Percentiles rank a stretch among this genome's conserved stretches.
These are phyloP conservation scores for Mucor racemosus DNA, from an alignment of 371 early-diverging fungal genomes.

Conservation along the genomic window DNA sequence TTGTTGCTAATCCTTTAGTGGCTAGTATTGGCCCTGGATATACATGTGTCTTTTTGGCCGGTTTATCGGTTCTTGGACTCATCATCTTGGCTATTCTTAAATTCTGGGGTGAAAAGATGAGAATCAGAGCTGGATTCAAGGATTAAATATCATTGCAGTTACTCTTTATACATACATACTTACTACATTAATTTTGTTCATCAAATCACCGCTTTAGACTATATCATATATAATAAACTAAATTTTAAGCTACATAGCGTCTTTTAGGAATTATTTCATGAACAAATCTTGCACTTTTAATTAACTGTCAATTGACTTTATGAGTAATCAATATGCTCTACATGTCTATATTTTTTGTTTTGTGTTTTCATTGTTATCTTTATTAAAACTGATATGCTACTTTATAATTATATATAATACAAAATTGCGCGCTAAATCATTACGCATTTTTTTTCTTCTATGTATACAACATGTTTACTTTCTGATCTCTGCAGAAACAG, in stretches of 20 bases:
- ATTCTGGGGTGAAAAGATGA: conserved; percentile 19
- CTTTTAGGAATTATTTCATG: too few species aligned
- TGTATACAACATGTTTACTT: conserved; percentile 17
- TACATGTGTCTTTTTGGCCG: conserved; percentile 25
- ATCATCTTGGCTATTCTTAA: conserved; percentile 21
- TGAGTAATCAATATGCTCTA: too few species aligned
- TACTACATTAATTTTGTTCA: background rate
- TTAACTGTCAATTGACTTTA: too few species aligned
- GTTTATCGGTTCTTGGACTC: conserved; percentile 18
- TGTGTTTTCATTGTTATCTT: background rate
- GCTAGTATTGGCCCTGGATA: conserved; percentile 30
- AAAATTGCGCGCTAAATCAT: conserved; percentile 9
- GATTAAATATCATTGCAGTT: background rate
- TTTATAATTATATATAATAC: conserved; percentile 4
- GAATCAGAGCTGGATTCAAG: conserved; percentile 22
- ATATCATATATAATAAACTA: background rate
- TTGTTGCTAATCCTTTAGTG: conserved; percentile 36
- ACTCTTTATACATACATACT: background rate
- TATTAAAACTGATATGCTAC: background rate
- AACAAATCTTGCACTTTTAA: too few species aligned
- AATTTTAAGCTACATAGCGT: background rate
- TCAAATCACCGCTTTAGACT: background rate
- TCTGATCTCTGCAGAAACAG: conserved; percentile 55
- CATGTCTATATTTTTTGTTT: too few species aligned
- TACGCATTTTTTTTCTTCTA: conserved; percentile 6